Base-by-base conservation (phyloP, 371 early-diverging fungal genomes). In the Quaeritorhiza haematococci region DNA sequence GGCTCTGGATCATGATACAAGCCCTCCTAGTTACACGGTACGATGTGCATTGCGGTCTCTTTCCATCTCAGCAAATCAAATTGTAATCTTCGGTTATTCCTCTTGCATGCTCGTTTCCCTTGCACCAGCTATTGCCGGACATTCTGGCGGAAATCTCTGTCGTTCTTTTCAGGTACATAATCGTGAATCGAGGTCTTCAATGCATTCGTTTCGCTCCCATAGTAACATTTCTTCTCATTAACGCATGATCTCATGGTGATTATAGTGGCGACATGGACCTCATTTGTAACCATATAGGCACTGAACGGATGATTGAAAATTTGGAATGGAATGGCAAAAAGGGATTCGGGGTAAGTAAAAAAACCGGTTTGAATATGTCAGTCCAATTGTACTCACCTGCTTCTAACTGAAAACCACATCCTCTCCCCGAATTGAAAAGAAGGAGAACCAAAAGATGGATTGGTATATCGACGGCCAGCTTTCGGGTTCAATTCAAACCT, bases 221-320 rank as follows among this genome's bases (percentile, higher is more conserved):
- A n/a, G n/a, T n/a, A n/a, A 29, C 1, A 57, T 10, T 46, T 26
- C 3, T 23, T 26, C 13, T 15, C 32, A 23, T 1, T 38, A 15
- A 54, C n/a, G 49, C 41, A 1, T 44, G 28, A 19, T 30, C 26
- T 33, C 15, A n/a, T n/a, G n/a, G 21, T 19, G 28, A 41, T 15
- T 50, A 30, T 28, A 91, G 90, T 58, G 93, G 93, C 10, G 89
- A 91, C 61, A 68, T 79, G 47, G 93, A 93, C 55, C 63, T 90
- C 53, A 87, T 91, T 33, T 93, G 92, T 64, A 91, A 91, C 63
- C 73, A 75, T 48, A 53, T 84, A 23, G 93, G 93, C 32, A 83
- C 83, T 0, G 78, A 85, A 52, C 76, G 77, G 47, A 63, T 89
- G 71, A 78, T 90, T 45, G 76, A 76, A 6, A 80, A 79, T 44